Conservation (phyloP, 2,329 filamentous ascomycete genomes). For the Colletotrichum paranaense region DNA sequence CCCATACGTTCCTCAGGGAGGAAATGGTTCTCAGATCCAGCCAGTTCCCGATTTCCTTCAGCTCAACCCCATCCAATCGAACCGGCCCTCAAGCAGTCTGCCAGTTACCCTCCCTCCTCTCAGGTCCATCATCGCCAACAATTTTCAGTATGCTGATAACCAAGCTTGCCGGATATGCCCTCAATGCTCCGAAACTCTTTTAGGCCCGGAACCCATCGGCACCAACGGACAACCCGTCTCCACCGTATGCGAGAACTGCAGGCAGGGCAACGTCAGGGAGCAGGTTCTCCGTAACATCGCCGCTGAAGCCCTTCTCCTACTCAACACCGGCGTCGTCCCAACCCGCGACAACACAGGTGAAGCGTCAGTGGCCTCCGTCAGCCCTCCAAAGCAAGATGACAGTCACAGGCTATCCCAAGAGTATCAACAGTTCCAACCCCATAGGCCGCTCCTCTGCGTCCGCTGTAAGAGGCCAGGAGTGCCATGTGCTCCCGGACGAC, state of each 20-base stretch:
- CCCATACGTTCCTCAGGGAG: neutral
- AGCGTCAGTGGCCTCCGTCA: neutral
- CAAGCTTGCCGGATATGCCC: neutral
- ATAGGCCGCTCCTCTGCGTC: neutral
- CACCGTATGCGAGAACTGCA: slow-evolving; percentile 7
- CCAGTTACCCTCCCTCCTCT: neutral
- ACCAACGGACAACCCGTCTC: neutral
- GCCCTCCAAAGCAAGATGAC: neutral
- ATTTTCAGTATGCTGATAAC: too few species aligned
- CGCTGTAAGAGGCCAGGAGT: neutral
- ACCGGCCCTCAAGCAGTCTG: neutral
- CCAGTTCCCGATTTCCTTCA: neutral
- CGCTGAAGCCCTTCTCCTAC: neutral
- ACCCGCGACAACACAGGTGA: neutral
- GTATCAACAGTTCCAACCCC: neutral
- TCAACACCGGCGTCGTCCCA: neutral
- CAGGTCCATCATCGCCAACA: neutral
- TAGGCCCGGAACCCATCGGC: neutral
- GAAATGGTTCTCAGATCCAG: neutral
- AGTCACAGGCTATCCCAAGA: neutral
- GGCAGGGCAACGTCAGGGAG: neutral
- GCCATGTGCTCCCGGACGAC: neutral
- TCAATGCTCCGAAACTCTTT: neutral
- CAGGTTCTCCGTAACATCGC: neutral
- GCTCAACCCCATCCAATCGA: neutral